Evolutionary conservation across 2,329 filamentous ascomycete genomes (phyloP).

Genomic region (Mariannaea sp.): DNA sequence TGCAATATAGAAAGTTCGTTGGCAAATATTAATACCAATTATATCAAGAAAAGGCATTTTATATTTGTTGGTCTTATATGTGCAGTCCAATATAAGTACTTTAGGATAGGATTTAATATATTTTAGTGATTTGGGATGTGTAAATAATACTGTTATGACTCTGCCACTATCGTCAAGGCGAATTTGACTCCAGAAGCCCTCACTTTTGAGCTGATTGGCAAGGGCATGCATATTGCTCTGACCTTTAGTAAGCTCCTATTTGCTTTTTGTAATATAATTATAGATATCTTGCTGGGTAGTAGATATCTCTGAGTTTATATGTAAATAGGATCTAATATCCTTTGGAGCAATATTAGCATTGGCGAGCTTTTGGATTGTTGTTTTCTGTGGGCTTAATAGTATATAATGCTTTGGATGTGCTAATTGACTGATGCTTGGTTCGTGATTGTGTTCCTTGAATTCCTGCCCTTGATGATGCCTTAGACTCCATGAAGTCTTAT

Average conservation of each 20-base stretch:
- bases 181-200: constrained; percentile 20
- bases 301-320: constrained; percentile 13
- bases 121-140: constrained; percentile 26
- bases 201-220: constrained; percentile 23
- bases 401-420: neutral
- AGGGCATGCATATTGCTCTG: constrained; percentile 21
- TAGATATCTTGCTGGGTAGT: constrained; percentile 33
- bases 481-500: neutral
- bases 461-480: neutral
- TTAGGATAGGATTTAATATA: constrained; percentile 27
- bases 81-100: constrained; percentile 25
- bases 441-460: neutral
- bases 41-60: neutral
- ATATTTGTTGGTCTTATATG: constrained; percentile 13
- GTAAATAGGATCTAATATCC: constrained; percentile 25
- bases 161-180: constrained; percentile 20
- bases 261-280: constrained; percentile 26
- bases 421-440: neutral
- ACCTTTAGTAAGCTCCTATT: constrained; percentile 21
- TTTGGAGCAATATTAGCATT: constrained; percentile 14
- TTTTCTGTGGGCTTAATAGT: neutral
- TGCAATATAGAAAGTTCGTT: neutral
- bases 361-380: neutral
- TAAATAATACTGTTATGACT: constrained; percentile 27
- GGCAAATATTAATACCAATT: too few species aligned